Evolutionary conservation across 164 flowering plant species (phyloP).

Genomic region (Euptelea pleiosperma): DNA sequence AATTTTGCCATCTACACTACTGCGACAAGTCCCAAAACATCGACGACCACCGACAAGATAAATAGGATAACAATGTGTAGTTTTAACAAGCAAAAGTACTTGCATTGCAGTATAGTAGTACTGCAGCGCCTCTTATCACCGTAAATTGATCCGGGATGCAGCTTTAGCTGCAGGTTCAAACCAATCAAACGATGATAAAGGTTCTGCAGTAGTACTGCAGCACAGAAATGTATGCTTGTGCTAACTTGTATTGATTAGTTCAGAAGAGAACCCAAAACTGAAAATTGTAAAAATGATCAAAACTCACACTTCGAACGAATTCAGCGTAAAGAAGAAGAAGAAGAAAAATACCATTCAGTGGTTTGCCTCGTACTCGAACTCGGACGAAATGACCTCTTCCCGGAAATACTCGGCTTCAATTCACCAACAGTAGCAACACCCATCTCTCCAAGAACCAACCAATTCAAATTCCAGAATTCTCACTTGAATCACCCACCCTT

Average conservation of each 20-base stretch:
- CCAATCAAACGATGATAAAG: no score
- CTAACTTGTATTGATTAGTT: neutral
- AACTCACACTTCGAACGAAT: neutral
- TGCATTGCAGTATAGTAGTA: no score
- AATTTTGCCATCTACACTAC: no score
- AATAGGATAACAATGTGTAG: no score
- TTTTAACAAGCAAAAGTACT: no score
- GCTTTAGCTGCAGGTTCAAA: no score
- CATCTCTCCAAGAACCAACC: conserved; percentile 36
- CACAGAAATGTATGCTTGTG: neutral
- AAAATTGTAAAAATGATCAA: neutral
- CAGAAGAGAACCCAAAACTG: no score
- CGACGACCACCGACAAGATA: no score
- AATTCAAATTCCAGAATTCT: conserved; percentile 5
- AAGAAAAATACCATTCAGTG: conserved; percentile 66
- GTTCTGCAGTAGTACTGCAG: no score
- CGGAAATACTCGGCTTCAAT: conserved; percentile 83
- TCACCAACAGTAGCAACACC: conserved; percentile 71
- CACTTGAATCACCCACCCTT: neutral
- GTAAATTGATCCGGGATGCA: no score
- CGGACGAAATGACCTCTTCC: conserved; percentile 74
- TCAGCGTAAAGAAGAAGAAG: neutral
- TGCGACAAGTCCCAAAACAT: no score
- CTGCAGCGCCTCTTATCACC: no score
- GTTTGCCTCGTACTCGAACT: conserved; percentile 68